Evolutionary conservation across 108 stramenopile species (phyloP).

Genomic region (Schizochytrium sp.): DNA sequence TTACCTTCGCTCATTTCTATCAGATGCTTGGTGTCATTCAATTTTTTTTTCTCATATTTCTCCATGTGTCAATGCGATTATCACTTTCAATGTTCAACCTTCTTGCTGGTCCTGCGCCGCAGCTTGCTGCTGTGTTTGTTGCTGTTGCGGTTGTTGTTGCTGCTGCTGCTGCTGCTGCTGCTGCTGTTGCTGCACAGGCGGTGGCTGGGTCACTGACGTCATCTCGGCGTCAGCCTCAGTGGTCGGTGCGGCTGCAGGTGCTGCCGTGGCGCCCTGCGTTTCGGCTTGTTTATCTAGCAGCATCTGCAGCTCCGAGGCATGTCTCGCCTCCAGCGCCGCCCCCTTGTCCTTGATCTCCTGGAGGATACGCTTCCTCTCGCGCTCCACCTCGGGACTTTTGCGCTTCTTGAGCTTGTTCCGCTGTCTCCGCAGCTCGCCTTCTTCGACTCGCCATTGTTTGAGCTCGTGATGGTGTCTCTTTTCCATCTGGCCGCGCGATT

Average conservation of each 20-base stretch:
- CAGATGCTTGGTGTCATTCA: no score
- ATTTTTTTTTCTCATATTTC: no score
- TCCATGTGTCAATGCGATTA: no score
- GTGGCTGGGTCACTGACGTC: no score
- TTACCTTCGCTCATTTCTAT: no score
- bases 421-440: neutral
- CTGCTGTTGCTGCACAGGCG: no score
- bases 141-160: no score
- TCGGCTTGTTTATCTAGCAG: neutral
- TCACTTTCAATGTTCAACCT: no score
- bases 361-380: neutral
- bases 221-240: neutral
- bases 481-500: neutral
- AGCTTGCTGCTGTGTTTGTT: no score
- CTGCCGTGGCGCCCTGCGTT: neutral
- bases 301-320: neutral
- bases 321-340: neutral
- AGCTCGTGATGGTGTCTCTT: neutral
- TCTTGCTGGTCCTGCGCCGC: no score
- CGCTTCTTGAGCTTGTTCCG: neutral
- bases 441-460: constrained; percentile 2
- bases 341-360: constrained; percentile 15
- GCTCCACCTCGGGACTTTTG: neutral
- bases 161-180: no score
- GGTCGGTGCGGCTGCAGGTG: neutral